Base-by-base conservation (phyloP, 352 stramenopile species). In the Pythium coloratum region DNA sequence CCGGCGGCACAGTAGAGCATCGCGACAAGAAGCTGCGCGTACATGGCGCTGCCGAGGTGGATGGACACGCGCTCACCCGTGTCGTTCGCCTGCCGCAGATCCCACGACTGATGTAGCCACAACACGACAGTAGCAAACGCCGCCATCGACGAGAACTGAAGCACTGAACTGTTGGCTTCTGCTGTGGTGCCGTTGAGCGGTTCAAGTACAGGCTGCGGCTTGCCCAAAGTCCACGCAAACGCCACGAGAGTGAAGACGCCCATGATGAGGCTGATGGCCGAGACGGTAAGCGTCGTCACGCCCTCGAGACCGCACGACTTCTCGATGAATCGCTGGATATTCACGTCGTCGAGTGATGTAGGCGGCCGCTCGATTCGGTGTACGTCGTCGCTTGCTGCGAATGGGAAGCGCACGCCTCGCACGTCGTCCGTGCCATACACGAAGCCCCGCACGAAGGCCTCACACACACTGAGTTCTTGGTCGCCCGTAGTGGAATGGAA, bases 351-450 rank as follows among this genome's bases (percentile, higher is more conserved):
- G 1, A 73, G 44, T 2, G 67, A 73, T 3, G 67, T 69, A 0
- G 67, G 67, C 9, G 67, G 67, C 1, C 67, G 67, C 10, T 58
- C 51, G 32, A 73, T 73, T 16, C 67, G 67, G 18, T 69, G 67
- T 4, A 73, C 67, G 32, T 73, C 50, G 6, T 66, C 55, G 24
- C 32, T 55, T 6, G 36, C 55, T 5, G 46, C 49, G 18, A 49
- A 9, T 18, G 67, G 67, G 32, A 73, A 59, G 14, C 28, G 55
- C 24, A 73, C 62, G 28, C 67, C 67, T 30, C 67, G 67, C 4
- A 73, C 67, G 32, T 73, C 67, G 56, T 73, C 67, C 10, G 61
- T 69, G 55, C 67, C 67, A 42, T 73, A 73, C 40, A 73, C 67
- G 34, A 73, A 73, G 2, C 67, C 67, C 9, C 67, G 34, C 6